phyloP scores from a whole-genome alignment of 352 stramenopile genomes.

The Phytophthora syringae region DNA sequence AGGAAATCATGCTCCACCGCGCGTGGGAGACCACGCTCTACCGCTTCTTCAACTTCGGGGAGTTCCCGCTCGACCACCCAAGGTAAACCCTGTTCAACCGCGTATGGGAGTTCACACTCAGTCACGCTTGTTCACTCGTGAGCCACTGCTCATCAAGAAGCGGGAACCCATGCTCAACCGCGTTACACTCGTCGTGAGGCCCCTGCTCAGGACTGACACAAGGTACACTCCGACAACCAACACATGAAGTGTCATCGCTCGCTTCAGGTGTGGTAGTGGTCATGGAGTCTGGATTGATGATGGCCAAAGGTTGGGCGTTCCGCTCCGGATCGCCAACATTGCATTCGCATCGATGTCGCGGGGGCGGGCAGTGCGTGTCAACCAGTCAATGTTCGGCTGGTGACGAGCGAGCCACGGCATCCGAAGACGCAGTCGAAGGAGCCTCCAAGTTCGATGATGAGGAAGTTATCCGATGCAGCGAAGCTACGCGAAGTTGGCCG shows the following conservation, averaged over 20 bases:
- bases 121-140: not conserved
- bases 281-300: slow-evolving; percentile 26
- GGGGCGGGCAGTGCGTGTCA: slow-evolving; percentile 14
- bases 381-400: slow-evolving; percentile 31
- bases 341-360: slow-evolving; percentile 26
- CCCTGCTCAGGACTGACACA: slow-evolving; percentile 12
- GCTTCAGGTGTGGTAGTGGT: not conserved
- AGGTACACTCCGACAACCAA: not conserved
- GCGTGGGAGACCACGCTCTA: slow-evolving; percentile 5
- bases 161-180: slow-evolving; percentile 21
- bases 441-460: slow-evolving; percentile 38
- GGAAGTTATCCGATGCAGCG: slow-evolving; percentile 21
- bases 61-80: slow-evolving; percentile 6
- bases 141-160: slow-evolving; percentile 18
- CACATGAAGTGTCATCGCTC: slow-evolving; percentile 29
- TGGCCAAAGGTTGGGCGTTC: slow-evolving; percentile 9
- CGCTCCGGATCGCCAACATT: slow-evolving; percentile 9
- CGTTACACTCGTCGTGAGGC: slow-evolving; percentile 16
- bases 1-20: slow-evolving; percentile 20
- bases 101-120: slow-evolving; percentile 1
- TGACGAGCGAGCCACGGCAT: slow-evolving; percentile 38
- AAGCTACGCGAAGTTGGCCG: slow-evolving; percentile 23
- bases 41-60: not conserved
- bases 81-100: slow-evolving; percentile 16
- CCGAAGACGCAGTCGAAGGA: slow-evolving; percentile 40